Evolutionary conservation across 1,284 basidiomycete genomes (phyloP).

Genomic region (Ustilago bromivora): DNA sequence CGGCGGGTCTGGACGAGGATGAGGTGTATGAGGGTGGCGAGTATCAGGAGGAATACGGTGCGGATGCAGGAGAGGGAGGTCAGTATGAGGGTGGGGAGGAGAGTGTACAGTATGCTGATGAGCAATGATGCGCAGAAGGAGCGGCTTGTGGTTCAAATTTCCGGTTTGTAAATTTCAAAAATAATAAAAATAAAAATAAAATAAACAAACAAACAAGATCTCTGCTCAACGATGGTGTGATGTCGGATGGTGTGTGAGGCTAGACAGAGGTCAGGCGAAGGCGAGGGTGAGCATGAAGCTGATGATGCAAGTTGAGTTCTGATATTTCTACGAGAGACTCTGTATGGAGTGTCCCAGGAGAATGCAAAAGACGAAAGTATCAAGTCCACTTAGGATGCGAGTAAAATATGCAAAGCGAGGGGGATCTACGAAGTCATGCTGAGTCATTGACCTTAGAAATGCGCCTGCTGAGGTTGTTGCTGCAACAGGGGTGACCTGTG

Average conservation of each 20-base stretch:
- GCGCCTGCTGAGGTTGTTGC: constrained; percentile 11
- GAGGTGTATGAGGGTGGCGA: constrained; percentile 64
- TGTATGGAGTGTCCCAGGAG: too few relatives aligned
- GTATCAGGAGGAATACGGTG: constrained; percentile 26
- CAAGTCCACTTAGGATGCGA: too few relatives aligned
- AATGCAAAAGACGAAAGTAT: too few relatives aligned
- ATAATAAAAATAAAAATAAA: background rate
- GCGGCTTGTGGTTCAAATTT: background rate
- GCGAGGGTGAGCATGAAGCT: background rate
- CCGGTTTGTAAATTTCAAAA: background rate
- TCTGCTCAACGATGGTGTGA: too few relatives aligned
- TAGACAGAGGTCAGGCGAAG: too few relatives aligned
- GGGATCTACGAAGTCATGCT: background rate
- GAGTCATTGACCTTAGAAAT: constrained; percentile 9
- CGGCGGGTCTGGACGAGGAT: constrained; percentile 69
- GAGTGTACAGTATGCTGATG: constrained; percentile 40
- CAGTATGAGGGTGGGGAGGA: constrained; percentile 14
- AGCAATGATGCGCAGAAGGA: constrained; percentile 16
- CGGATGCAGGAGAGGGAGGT: background rate
- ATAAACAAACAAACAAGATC: too few relatives aligned
- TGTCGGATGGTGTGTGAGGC: too few relatives aligned
- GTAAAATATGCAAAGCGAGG: too few relatives aligned
- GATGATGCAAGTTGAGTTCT: constrained; percentile 6
- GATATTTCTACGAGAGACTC: too few relatives aligned
- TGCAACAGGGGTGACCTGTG: constrained; percentile 2